phyloP scores from a whole-genome alignment of 1,284 basidiomycete species.

The Ustilago sp. region DNA sequence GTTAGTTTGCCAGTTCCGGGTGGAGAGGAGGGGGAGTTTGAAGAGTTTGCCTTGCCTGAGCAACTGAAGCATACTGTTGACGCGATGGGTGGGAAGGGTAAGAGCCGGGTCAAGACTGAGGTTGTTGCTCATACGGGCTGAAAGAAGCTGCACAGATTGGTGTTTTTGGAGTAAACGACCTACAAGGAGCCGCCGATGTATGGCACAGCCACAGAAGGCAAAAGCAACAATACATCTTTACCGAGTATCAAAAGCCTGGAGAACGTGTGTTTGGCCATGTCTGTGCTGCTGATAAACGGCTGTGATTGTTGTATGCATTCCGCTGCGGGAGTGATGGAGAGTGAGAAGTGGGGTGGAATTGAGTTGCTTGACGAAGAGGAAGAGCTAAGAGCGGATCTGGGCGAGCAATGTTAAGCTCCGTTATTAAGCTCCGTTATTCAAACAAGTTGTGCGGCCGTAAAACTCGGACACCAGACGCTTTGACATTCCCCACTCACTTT shows the following conservation, averaged over 20 bases:
- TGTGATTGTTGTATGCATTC: neutral
- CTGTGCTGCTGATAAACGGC: no score
- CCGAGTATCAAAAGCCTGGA: neutral
- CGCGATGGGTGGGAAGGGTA: slow-evolving; percentile 79
- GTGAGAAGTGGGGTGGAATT: neutral
- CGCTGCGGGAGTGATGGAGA: neutral
- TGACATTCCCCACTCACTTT: neutral
- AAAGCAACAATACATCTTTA: neutral
- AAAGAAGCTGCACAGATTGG: neutral
- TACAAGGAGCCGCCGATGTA: neutral
- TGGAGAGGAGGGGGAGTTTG: slow-evolving; percentile 90
- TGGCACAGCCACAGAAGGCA: neutral
- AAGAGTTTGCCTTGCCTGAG: slow-evolving; percentile 91
- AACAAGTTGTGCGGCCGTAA: slow-evolving; percentile 10
- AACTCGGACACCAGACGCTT: slow-evolving; percentile 5
- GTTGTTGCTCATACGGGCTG: slow-evolving; percentile 64
- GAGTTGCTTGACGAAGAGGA: no score
- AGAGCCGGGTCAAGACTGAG: slow-evolving; percentile 69
- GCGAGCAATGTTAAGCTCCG: neutral
- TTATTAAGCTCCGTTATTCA: slow-evolving; percentile 25
- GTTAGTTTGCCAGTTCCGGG: slow-evolving; percentile 86
- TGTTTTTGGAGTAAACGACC: neutral
- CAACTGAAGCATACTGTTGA: slow-evolving; percentile 90
- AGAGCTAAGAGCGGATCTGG: neutral
- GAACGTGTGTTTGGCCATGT: no score